Base-by-base conservation (phyloP, 2,329 filamentous ascomycete species). In the Claviceps africana region DNA sequence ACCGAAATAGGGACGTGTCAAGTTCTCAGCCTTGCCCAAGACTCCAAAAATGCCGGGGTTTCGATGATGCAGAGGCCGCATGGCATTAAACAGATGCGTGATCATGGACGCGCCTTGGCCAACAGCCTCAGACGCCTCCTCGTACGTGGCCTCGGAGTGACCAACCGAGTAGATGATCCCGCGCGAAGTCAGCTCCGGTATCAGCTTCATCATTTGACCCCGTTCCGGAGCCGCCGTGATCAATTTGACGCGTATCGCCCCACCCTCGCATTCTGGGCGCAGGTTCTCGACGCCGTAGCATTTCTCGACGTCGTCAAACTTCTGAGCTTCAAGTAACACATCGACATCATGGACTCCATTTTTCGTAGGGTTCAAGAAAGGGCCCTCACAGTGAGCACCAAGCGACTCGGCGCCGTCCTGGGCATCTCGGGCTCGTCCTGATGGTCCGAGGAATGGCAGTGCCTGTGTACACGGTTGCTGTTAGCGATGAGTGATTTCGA, bases 31-130 rank as follows among this genome's bases (percentile, higher is more conserved):
- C 56, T 78, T 78, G 54, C 89, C 88, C 15, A 96, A 72, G 0
- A 94, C 80, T 30, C 90, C 90, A 64, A 95, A 95, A 59, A 95
- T 82, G 39, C 89, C 89, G 0, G 90, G 89, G 67, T 95, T 89
- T 53, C 90, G 85, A 72, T 96, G 88, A 66, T 93, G 87, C 49
- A 95, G 79, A 15, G 88, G 88, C 1, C 83, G 78, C 89, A 95
- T 95, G 28, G 89, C 89, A 65, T 95, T 95, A 78, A 95, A 95
- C 1, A 95, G 75, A 62, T 95, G 89, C 0, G 89, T 95, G 58
- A 95, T 86, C 87, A 94, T 95, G 48, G 79, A 86, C 2, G 86
- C 87, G 50, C 89, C 89, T 7, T 81, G 76, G n/a, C 72, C 73
- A 3, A 93, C 78, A 21, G 86, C 86, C 4, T 72, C 69, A 4